Evolutionary conservation across 495 filamentous ascomycete genomes (phyloP), one percentile per base, ranked within the genome.

Genomic region (Aspergillus heteromorphus): DNA sequence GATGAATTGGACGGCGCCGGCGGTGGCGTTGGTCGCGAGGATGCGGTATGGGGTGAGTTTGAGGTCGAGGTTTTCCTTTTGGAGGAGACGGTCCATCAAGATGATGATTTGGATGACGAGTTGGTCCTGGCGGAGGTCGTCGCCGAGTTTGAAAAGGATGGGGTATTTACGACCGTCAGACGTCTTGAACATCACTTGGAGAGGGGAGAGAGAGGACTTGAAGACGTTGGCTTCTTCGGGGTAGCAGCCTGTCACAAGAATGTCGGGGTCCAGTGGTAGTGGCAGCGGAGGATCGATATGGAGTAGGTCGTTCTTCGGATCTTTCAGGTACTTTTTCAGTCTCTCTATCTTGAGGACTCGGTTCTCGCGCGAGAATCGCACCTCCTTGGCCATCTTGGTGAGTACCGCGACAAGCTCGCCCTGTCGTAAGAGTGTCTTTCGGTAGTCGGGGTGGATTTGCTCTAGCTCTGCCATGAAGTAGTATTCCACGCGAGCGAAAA

Each of bases 21-120:
- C 93, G 2, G 81, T 89, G 6, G 91, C 84, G 56, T 87, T 87
- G 5, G 95, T 97, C 6, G 93, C 95, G 9, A 99, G 84, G 57
- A 97, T 96, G 52, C 92, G 89, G 74, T 97, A 99, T 5, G 93
- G 93, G 0, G 91, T 88, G 1, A 99, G 78, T 65, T 95, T 96
- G 19, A 99, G 80, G 68, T 99, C 93, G 3, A 99, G 83, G 61
- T 99, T 99, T 65, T 97, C 93, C 61, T 97, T 97, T 45, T 86
- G 88, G 11, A 99, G 82, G 14, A 99, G 85, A 23, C 91, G 87
- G 62, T 99, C 93, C 93, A 99, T 99, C 45, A 99, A 79, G 1
- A 87, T 95, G 67, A 99, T 95, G 61, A 97, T 97, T 58, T 99
- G 93, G 56, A 99, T 95, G 43, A 97, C 91, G 0, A 99, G 82